Percentiles rank a stretch among this genome's conserved stretches.
Evolutionary conservation across 345 rosid species (phyloP).

Genomic region (Lepidium didymum): DNA sequence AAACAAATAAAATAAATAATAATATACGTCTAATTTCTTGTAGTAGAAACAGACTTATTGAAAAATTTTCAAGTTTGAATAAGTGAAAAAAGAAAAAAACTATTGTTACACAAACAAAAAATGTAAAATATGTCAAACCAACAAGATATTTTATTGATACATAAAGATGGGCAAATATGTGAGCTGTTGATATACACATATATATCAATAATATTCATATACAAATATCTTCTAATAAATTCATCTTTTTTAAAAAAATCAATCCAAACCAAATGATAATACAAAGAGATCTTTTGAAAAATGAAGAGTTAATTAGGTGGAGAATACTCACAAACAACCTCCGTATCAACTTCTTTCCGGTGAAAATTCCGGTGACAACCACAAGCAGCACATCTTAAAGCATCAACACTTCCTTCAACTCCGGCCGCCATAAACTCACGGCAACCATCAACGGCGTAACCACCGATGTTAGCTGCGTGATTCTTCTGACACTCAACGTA

Average conservation of each 20-base stretch:
- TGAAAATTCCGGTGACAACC: constrained; percentile 77
- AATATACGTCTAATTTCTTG: too few relatives aligned
- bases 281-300: background rate
- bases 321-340: constrained; percentile 62
- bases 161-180: background rate
- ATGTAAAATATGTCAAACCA: constrained; percentile 18
- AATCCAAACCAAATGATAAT: background rate
- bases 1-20: too few relatives aligned
- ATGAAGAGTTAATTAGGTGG: constrained; percentile 37
- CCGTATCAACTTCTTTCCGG: constrained; percentile 50
- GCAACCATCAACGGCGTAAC: constrained; percentile 77
- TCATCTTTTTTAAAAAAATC: constrained; percentile 16
- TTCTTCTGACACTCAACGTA: constrained; percentile 75
- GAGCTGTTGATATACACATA: constrained; percentile 25
- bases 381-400: constrained; percentile 64
- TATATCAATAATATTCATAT: too few relatives aligned
- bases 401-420: constrained; percentile 37
- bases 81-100: too few relatives aligned
- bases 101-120: too few relatives aligned
- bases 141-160: constrained; percentile 1
- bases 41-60: too few relatives aligned
- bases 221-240: constrained; percentile 5
- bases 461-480: constrained; percentile 71
- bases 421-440: constrained; percentile 72
- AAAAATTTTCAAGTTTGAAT: too few relatives aligned